These are phyloP conservation scores for Lasiodiplodia citricola DNA, from an alignment of 2,329 filamentous ascomycete species.

Conservation along the genomic window DNA sequence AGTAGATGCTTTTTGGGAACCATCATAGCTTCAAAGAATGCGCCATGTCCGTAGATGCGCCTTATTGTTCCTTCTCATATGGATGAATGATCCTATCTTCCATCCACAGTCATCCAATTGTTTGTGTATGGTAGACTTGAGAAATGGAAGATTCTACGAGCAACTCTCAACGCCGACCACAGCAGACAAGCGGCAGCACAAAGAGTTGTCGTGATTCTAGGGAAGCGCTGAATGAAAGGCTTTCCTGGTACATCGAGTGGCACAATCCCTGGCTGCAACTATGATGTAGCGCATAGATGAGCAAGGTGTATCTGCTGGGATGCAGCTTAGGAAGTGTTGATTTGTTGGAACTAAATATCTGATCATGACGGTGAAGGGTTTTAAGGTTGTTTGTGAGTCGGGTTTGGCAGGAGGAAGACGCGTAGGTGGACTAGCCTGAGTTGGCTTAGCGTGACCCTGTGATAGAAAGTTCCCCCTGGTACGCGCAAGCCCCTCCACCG, in stretches of 20 bases:
- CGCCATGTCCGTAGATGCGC: too few species aligned
- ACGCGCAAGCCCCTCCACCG: conserved; percentile 14
- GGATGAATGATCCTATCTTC: too few species aligned
- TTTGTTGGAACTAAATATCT: background rate
- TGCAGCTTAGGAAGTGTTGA: background rate
- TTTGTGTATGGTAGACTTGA: too few species aligned
- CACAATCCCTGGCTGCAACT: background rate
- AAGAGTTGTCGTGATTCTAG: too few species aligned
- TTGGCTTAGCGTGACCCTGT: background rate
- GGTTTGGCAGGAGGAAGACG: background rate
- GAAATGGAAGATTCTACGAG: too few species aligned
- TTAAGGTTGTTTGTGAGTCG: background rate
- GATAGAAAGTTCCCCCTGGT: background rate
- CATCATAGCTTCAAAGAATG: too few species aligned
- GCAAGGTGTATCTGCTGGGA: background rate
- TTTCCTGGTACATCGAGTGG: background rate
- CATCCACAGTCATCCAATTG: too few species aligned
- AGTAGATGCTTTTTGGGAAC: too few species aligned
- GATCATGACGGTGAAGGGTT: background rate
- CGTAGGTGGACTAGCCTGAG: background rate
- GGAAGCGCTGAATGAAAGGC: background rate
- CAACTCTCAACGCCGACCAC: too few species aligned
- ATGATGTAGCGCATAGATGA: background rate
- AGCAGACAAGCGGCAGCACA: too few species aligned
- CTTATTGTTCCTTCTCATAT: too few species aligned